Evolutionary conservation across 2,329 filamentous ascomycete species (phyloP).

Genomic region (Pseudopyricularia cyperi): DNA sequence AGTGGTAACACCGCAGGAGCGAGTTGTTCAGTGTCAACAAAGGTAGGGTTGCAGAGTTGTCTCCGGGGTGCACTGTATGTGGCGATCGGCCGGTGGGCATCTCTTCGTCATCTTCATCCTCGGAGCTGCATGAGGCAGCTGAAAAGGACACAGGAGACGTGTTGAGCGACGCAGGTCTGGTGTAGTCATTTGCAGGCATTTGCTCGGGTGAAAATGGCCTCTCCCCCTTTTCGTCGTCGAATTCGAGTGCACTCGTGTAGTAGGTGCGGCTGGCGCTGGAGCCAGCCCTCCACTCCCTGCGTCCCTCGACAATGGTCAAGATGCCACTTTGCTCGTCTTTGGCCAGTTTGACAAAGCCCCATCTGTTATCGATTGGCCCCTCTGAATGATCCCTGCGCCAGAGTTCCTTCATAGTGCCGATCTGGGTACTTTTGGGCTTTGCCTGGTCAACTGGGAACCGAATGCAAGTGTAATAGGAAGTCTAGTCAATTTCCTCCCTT

Average conservation of each 20-base stretch:
- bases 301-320: constrained; percentile 51
- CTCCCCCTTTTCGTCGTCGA: no score
- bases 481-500: constrained; percentile 50
- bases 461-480: constrained; percentile 55
- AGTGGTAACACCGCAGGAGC: constrained; percentile 40
- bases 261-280: constrained; percentile 47
- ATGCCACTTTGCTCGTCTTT: constrained; percentile 44
- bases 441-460: constrained; percentile 43
- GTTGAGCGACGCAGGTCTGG: not conserved
- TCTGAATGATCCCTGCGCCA: constrained; percentile 57
- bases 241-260: constrained; percentile 40
- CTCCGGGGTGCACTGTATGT: constrained; percentile 33
- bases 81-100: constrained; percentile 18
- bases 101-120: not conserved
- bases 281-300: constrained; percentile 47
- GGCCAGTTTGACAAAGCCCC: constrained; percentile 53
- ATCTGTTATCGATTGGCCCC: constrained; percentile 63
- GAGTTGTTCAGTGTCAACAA: constrained; percentile 40
- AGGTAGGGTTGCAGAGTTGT: constrained; percentile 24
- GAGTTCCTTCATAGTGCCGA: constrained; percentile 29
- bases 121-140: no score
- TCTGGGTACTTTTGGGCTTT: constrained; percentile 21
- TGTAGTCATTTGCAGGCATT: not conserved
- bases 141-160: no score
- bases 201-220: constrained; percentile 19